These are phyloP conservation scores for Pelargonium fulgidum DNA, from an alignment of 441 rosid genomes.

Conservation along the genomic window DNA sequence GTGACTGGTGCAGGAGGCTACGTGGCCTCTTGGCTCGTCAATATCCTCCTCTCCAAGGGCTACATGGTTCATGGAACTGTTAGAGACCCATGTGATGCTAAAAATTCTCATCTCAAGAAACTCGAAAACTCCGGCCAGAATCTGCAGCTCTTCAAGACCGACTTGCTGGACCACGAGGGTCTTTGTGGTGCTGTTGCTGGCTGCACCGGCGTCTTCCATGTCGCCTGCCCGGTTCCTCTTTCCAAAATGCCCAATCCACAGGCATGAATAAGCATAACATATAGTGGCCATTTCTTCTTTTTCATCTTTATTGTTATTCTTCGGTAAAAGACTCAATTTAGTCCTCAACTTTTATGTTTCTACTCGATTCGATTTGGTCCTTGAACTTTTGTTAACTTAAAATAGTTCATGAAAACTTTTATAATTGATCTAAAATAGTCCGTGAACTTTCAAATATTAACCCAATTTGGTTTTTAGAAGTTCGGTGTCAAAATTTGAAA, in stretches of 20 bases:
- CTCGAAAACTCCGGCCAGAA: conserved; percentile 30
- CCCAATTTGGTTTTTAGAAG: too few relatives aligned
- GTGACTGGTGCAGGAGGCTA: conserved; percentile 21
- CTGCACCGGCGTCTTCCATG: conserved; percentile 43
- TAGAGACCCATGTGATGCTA: conserved; percentile 22
- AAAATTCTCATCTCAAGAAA: conserved; percentile 34
- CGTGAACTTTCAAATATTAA: too few relatives aligned
- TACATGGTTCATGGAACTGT: conserved; percentile 14
- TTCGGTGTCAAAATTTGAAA: too few relatives aligned
- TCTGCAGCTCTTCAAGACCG: conserved; percentile 38
- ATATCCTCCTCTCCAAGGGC: conserved; percentile 17
- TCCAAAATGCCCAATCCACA: conserved; percentile 27
- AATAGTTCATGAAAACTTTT: too few relatives aligned
- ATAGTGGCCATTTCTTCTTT: too few relatives aligned
- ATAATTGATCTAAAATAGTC: too few relatives aligned
- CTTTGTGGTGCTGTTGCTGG: conserved; percentile 38
- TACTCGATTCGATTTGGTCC: too few relatives aligned
- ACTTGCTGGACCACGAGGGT: conserved; percentile 32
- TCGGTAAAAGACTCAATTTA: too few relatives aligned
- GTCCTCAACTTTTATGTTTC: too few relatives aligned
- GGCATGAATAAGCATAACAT: conserved; percentile 24
- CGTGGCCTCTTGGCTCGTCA: conserved; percentile 18
- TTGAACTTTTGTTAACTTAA: too few relatives aligned
- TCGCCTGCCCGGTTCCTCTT: conserved; percentile 34
- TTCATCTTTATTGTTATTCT: too few relatives aligned